Conservation (phyloP, 176 grass and related monocot genomes). For the Carex myosuroides region DNA sequence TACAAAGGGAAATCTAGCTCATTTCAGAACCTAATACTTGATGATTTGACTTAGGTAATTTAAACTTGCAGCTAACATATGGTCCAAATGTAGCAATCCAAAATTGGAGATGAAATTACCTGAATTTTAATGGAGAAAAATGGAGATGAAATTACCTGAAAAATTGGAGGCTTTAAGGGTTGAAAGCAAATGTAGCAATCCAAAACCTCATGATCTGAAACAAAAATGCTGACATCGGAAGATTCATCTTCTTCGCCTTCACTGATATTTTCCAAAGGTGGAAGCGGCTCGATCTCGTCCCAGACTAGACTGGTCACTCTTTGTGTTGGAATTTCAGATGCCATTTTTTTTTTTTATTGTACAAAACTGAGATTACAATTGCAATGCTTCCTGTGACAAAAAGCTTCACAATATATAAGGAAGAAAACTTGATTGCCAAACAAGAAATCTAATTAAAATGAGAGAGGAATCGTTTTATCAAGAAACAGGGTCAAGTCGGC, state of each 20-base stretch:
- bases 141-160: constrained; percentile 4
- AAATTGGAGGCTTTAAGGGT: constrained; percentile 28
- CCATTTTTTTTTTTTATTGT: neutral
- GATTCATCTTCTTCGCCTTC: neutral
- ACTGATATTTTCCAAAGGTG: neutral
- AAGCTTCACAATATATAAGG: neutral
- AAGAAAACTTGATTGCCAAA: neutral
- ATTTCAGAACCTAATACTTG: no score
- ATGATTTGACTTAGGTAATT: neutral
- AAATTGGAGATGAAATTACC: neutral
- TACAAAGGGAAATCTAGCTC: neutral
- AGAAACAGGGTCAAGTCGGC: neutral
- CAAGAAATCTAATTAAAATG: neutral
- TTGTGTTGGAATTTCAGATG: neutral
- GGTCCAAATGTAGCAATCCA: neutral
- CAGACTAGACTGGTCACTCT: neutral
- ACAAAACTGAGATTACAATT: neutral
- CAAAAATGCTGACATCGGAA: constrained; percentile 20
- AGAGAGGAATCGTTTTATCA: neutral
- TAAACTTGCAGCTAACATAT: neutral
- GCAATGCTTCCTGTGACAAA: neutral
- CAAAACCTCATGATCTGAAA: constrained; percentile 26
- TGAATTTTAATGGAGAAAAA: neutral
- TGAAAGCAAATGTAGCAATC: constrained; percentile 36
- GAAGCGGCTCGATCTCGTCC: neutral